Conservation (phyloP, 2,329 filamentous ascomycete species). For the Amauroascus niger region DNA sequence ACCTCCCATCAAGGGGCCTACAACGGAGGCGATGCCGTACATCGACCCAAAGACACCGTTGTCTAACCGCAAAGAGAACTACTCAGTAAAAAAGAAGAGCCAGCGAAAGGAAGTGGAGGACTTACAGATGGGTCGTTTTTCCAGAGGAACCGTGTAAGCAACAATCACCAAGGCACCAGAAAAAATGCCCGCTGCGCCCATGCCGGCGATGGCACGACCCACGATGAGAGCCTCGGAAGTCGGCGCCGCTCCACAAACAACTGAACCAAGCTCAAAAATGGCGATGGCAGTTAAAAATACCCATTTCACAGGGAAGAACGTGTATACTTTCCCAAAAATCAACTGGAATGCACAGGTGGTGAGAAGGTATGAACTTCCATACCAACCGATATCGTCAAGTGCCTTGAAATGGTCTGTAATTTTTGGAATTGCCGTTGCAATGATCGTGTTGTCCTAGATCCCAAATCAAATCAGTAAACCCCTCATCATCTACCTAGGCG, state of each 20-base stretch:
- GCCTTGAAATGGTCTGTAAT: constrained; percentile 43
- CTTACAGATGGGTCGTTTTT: constrained; percentile 16
- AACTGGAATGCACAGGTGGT: constrained; percentile 37
- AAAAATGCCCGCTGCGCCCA: constrained; percentile 33
- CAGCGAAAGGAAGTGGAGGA: constrained; percentile 20
- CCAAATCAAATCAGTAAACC: not conserved
- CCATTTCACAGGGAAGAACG: constrained; percentile 38
- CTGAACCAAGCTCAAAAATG: constrained; percentile 37
- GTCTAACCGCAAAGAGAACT: constrained; percentile 18
- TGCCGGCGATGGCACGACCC: constrained; percentile 35
- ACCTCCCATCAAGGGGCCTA: constrained; percentile 28
- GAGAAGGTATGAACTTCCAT: constrained; percentile 38
- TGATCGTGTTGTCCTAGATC: constrained; percentile 34
- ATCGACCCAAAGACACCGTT: constrained; percentile 17
- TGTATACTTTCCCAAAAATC: constrained; percentile 38
- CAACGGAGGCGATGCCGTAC: constrained; percentile 18
- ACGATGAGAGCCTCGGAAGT: constrained; percentile 33
- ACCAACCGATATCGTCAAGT: constrained; percentile 42
- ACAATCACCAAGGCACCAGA: constrained; percentile 29
- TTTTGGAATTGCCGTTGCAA: constrained; percentile 40
- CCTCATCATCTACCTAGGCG: too few species aligned
- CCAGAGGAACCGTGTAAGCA: constrained; percentile 15
- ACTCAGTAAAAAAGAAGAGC: constrained; percentile 25
- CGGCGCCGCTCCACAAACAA: constrained; percentile 32
- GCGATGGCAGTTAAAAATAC: constrained; percentile 32